Evolutionary conservation across 106 monocot species (phyloP).

Genomic region (Phalaenopsis equestris): DNA sequence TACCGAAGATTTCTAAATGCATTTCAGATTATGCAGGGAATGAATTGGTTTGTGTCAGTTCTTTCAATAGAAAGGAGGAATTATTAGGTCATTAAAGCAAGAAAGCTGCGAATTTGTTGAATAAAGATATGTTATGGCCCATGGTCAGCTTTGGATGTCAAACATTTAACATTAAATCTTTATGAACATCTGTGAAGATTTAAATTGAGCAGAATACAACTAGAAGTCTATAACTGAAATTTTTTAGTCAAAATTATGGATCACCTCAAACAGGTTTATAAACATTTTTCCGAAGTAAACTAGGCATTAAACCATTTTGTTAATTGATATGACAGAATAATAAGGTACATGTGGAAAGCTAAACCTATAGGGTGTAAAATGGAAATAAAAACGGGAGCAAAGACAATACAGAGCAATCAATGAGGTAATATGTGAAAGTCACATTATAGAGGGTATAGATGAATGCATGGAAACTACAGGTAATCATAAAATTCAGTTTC

Average conservation of each 20-base stretch:
- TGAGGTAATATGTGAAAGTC: background rate
- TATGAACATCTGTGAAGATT: background rate
- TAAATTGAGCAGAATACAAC: background rate
- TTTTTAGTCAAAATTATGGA: background rate
- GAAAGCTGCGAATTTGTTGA: background rate
- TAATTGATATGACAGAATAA: background rate
- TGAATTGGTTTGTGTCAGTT: background rate
- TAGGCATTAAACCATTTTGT: background rate
- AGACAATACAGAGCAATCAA: background rate
- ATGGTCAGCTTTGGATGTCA: background rate
- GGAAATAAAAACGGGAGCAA: background rate
- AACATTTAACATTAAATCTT: background rate
- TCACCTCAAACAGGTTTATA: background rate
- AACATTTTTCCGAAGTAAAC: background rate
- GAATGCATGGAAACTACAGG: background rate
- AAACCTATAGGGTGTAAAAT: background rate
- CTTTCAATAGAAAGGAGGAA: background rate
- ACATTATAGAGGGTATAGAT: background rate
- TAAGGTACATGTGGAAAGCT: background rate
- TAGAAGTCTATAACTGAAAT: background rate
- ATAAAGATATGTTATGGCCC: background rate
- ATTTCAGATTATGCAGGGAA: background rate
- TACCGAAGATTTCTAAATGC: background rate
- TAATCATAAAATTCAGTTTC: background rate
- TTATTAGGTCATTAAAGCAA: background rate